Conservation (phyloP, 345 rosid genomes). For the Melaleuca alternifolia region DNA sequence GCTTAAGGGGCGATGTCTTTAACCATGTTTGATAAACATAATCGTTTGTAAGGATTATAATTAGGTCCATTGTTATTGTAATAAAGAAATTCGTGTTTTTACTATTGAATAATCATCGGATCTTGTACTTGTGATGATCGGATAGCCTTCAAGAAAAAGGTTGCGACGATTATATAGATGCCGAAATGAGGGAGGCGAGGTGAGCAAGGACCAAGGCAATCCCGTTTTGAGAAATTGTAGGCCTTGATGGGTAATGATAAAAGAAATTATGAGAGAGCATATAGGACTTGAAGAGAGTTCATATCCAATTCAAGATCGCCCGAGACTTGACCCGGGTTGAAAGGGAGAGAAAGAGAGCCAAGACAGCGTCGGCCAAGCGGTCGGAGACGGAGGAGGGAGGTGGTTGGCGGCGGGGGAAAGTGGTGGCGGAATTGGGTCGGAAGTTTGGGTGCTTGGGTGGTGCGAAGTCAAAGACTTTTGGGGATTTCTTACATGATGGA, state of each 20-base stretch:
- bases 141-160: not conserved
- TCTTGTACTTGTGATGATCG: not conserved
- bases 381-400: not conserved
- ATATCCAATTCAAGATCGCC: not conserved
- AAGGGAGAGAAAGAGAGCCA: not conserved
- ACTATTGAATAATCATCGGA: not conserved
- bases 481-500: not conserved
- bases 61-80: not conserved
- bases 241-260: not conserved
- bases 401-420: not conserved
- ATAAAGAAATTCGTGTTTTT: not conserved
- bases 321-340: not conserved
- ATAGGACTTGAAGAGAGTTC: not conserved
- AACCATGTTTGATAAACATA: not conserved
- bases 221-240: too few species aligned
- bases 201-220: not conserved
- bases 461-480: not conserved
- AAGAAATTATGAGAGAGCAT: not conserved
- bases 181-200: not conserved
- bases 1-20: not conserved
- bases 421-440: not conserved
- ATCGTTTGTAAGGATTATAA: not conserved
- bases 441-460: not conserved
- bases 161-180: not conserved
- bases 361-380: not conserved